A percentile compares a stretch with the other conserved stretches of the same genome.
Evolutionary conservation across 2,329 filamentous ascomycete genomes (phyloP).

Genomic region (Cladosporium sp.): DNA sequence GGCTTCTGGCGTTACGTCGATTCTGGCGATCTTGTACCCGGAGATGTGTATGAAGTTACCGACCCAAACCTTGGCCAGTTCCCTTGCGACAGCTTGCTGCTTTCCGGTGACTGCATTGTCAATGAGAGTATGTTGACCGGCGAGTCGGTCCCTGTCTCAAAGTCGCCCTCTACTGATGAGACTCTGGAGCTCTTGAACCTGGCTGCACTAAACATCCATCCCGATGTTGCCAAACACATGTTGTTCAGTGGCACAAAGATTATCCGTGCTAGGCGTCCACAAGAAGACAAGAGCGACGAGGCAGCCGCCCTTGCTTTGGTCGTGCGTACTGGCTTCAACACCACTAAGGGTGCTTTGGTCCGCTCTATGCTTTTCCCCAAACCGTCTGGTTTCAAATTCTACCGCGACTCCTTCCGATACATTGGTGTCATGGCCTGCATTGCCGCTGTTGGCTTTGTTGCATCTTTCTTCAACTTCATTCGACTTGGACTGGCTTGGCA

Average conservation of each 20-base stretch:
- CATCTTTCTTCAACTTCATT: constrained; percentile 91
- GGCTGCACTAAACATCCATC: constrained; percentile 76
- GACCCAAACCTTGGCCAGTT: constrained; percentile 87
- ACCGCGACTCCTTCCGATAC: constrained; percentile 94
- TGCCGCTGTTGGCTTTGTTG: constrained; percentile 82
- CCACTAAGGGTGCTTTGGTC: constrained; percentile 92
- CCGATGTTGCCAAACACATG: constrained; percentile 83
- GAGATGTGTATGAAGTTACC: constrained; percentile 94
- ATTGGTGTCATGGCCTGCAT: constrained; percentile 94
- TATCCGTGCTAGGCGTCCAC: constrained; percentile 82
- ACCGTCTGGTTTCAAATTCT: constrained; percentile 97
- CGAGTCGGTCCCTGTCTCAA: constrained; percentile 95
- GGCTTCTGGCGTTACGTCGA: constrained; percentile 92
- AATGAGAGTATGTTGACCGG: constrained; percentile 99
- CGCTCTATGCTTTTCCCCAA: constrained; percentile 99
- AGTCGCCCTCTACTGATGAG: constrained; percentile 79
- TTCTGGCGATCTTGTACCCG: constrained; percentile 87
- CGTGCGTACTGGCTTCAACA: constrained; percentile 93
- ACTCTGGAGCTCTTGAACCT: constrained; percentile 76
- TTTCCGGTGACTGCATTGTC: constrained; percentile 95
- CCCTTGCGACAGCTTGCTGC: constrained; percentile 85
- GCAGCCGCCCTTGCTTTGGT: constrained; percentile 90
- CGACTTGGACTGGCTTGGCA: constrained; percentile 82
- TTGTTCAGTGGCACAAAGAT: constrained; percentile 96
- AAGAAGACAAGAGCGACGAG: constrained; percentile 82